Evolutionary conservation across 306 rosid species (phyloP).

Genomic region (Fragaria nilgerrensis): DNA sequence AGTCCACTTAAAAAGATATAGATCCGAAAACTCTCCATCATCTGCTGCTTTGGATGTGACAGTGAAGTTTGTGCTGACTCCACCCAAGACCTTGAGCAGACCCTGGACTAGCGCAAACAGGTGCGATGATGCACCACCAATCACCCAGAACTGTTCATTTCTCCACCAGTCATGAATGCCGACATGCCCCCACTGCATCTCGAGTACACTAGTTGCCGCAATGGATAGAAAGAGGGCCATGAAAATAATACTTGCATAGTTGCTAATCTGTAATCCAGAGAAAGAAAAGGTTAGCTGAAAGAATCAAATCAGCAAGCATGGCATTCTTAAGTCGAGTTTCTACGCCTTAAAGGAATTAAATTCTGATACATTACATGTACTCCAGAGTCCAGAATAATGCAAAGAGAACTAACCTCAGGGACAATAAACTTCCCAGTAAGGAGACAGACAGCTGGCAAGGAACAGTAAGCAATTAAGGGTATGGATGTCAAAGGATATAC

Average conservation of each 20-base stretch:
- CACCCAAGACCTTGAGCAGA: slow-evolving; percentile 87
- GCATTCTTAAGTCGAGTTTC: background rate
- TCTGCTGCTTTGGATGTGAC: slow-evolving; percentile 92
- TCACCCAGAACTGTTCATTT: slow-evolving; percentile 95
- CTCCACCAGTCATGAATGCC: slow-evolving; percentile 98
- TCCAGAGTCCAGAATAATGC: too few relatives aligned
- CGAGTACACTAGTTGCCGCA: slow-evolving; percentile 76
- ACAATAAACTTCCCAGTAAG: slow-evolving; percentile 88
- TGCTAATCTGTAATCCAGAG: slow-evolving; percentile 65
- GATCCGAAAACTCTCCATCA: slow-evolving; percentile 82
- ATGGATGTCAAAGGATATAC: slow-evolving; percentile 89
- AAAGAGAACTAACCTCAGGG: slow-evolving; percentile 57
- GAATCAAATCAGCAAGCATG: slow-evolving; percentile 1
- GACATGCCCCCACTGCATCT: slow-evolving; percentile 97
- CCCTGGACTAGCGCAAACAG: slow-evolving; percentile 87
- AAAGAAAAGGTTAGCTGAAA: slow-evolving; percentile 19
- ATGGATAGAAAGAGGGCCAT: slow-evolving; percentile 85
- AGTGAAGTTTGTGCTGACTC: slow-evolving; percentile 81
- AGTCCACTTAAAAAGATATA: slow-evolving; percentile 93
- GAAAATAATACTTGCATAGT: slow-evolving; percentile 80
- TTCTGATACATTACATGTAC: background rate
- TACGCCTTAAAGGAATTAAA: background rate
- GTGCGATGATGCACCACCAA: slow-evolving; percentile 85
- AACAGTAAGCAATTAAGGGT: slow-evolving; percentile 76
- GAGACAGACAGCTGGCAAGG: slow-evolving; percentile 89